Evolutionary conservation across 108 stramenopile species (phyloP), one percentile per base, ranked within the genome.

Genomic region (Cyclotella atomus): DNA sequence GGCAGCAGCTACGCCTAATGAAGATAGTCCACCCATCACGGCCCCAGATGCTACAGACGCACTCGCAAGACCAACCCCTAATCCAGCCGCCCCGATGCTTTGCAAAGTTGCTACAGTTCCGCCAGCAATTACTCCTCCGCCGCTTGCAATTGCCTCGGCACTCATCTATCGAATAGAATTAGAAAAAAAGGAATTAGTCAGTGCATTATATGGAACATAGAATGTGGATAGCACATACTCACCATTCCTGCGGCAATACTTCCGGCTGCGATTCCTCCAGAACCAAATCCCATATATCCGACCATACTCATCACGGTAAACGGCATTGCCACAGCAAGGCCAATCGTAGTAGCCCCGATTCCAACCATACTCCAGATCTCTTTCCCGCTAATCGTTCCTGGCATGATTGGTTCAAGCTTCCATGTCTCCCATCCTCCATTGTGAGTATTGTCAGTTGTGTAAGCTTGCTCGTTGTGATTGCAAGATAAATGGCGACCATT

Each of bases 101-200:
- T 72, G 71, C 19, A 72, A 43, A 25, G 61, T 63, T 25, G 71
- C 71, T 15, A 63, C 71, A 36, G 52, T 65, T 30, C 71, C 71
- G 64, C 71, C 59, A 43, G 70, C 70, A 33, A 50, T 29, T 32
- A 61, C 41, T 24, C 57, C 49, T 23, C 70, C 70, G 16, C 28
- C 29, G 32, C 59, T 50, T 20, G 59, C 34, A 20, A 65, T 65
- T 24, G 64, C 64, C 27, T 65, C 64, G 1, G 64, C 64, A 28
- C 49, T 53, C 70, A 71, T 71, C 38, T 41, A 41, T 41, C 12
- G 38, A n/a, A n/a, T n/a, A n/a, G n/a, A n/a, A n/a, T 41, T 41
- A 41, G 38, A 41, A 41, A 41, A 41, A 12, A 41, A 41, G 38
- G 38, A 41, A 41, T 41, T 41, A 41, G 38, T 9, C 38, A 41